phyloP scores from a whole-genome alignment of 495 filamentous ascomycete genomes.

The Aspergillus homomorphus region DNA sequence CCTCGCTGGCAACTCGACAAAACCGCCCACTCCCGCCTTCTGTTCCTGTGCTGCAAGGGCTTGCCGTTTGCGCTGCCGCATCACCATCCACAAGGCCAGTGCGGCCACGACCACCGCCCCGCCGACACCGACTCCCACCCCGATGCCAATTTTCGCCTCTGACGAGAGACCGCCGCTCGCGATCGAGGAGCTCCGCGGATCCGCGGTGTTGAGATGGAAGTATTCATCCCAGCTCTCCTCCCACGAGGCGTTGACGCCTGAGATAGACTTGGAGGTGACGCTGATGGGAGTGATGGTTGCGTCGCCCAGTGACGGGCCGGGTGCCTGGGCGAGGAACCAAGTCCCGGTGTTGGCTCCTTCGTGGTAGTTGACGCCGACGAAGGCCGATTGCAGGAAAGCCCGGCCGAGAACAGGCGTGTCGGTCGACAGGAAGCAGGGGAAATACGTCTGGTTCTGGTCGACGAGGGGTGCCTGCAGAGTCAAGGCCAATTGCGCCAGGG shows the following conservation, averaged over 20 bases:
- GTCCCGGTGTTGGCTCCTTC: constrained; percentile 10
- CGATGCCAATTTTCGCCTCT: constrained; percentile 13
- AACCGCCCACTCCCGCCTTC: background rate
- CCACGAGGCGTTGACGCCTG: constrained; percentile 3
- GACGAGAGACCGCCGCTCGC: constrained; percentile 1
- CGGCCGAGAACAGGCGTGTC: constrained; percentile 44
- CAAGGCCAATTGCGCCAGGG: constrained; percentile 50
- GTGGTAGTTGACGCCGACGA: constrained; percentile 42
- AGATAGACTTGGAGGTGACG: background rate
- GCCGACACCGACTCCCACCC: constrained; percentile 6
- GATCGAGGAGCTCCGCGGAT: background rate
- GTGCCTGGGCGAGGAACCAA: constrained; percentile 17
- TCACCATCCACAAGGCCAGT: background rate
- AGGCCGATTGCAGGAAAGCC: constrained; percentile 57
- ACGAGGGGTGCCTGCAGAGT: constrained; percentile 50
- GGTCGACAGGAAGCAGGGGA: constrained; percentile 45
- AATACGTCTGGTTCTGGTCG: constrained; percentile 41
- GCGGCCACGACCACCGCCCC: constrained; percentile 9
- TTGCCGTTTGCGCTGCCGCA: background rate
- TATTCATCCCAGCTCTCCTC: constrained; percentile 10
- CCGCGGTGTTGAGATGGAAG: constrained; percentile 3
- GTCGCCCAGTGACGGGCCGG: constrained; percentile 2
- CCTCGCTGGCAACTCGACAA: background rate
- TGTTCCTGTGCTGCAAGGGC: background rate
- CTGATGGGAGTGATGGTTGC: constrained; percentile 6